Percentiles rank a stretch among this genome's conserved stretches.
Conservation (phyloP, 306 rosid genomes). For the Abrus precatorius region DNA sequence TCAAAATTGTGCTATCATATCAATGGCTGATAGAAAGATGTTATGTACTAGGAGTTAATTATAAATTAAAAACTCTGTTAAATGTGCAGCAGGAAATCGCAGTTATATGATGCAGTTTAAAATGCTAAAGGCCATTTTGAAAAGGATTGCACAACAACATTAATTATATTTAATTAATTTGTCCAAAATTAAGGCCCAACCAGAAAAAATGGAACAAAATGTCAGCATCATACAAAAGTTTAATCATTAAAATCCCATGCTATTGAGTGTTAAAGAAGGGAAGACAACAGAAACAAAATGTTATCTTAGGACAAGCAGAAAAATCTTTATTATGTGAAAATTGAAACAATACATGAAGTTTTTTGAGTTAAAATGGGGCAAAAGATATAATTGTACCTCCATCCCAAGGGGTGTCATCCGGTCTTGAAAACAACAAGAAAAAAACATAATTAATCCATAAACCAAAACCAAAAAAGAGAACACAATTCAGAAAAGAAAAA, state of each 20-base stretch:
- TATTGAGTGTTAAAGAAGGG: not conserved
- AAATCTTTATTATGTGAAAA: constrained; percentile 4
- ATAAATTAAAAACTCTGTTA: constrained; percentile 1
- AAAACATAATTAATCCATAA: constrained; percentile 16
- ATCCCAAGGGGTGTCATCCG: constrained; percentile 91
- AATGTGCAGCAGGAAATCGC: not conserved
- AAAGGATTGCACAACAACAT: not conserved
- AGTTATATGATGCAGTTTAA: constrained; percentile 10
- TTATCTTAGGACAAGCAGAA: not conserved
- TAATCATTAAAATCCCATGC: constrained; percentile 6
- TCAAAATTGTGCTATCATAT: not conserved
- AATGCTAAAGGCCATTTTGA: not conserved
- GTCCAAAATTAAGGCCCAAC: not conserved
- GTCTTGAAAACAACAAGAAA: constrained; percentile 62
- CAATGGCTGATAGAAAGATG: not conserved
- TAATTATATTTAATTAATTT: not conserved
- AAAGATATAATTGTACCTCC: constrained; percentile 65
- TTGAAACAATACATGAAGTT: constrained; percentile 28
- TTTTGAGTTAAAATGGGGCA: constrained; percentile 14
- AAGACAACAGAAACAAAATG: not conserved
- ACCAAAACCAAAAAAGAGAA: constrained; percentile 5
- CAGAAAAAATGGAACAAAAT: not conserved
- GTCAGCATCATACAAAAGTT: not conserved
- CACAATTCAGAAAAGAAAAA: constrained; percentile 2
- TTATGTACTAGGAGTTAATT: not conserved